These are phyloP conservation scores for Alternaria hordeiaustralica DNA, from an alignment of 2,329 filamentous ascomycete species.

Conservation along the genomic window DNA sequence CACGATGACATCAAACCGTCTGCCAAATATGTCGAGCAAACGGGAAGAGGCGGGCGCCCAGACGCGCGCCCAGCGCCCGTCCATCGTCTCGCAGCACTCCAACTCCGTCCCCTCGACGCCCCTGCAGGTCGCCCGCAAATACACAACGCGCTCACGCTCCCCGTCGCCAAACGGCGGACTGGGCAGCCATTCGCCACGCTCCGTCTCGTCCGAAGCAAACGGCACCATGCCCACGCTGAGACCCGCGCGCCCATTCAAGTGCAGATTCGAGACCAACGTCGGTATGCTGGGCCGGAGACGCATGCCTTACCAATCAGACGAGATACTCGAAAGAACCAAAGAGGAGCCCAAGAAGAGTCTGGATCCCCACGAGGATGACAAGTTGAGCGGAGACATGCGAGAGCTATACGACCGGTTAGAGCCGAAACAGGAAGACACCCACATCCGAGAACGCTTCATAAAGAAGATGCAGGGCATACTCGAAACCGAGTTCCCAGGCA, in stretches of 20 bases:
- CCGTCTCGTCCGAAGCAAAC: conserved; percentile 88
- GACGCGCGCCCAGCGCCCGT: conserved; percentile 51
- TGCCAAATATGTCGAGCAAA: conserved; percentile 37
- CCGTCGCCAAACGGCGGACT: conserved; percentile 78
- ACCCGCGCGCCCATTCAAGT: conserved; percentile 66
- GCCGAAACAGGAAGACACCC: conserved; percentile 79
- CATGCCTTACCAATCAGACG: conserved; percentile 91
- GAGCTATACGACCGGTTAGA: conserved; percentile 84
- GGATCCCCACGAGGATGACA: conserved; percentile 50
- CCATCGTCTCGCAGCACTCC: conserved; percentile 70
- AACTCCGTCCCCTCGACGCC: conserved; percentile 94
- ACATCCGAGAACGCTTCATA: conserved; percentile 77
- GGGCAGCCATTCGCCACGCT: conserved; percentile 84
- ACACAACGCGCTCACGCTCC: conserved; percentile 76
- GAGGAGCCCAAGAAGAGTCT: conserved; percentile 67
- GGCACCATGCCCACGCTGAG: conserved; percentile 72
- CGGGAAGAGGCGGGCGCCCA: conserved; percentile 30
- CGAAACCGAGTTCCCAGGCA: conserved; percentile 89
- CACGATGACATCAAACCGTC: conserved; percentile 47
- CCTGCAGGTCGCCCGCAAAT: conserved; percentile 83
- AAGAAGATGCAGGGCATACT: conserved; percentile 86
- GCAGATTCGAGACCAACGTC: conserved; percentile 88
- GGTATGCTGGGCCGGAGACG: conserved; percentile 76
- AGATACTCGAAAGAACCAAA: conserved; percentile 75
- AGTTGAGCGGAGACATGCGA: conserved; percentile 81